Evolutionary conservation across 164 flowering plant species (phyloP), one percentile per base, ranked within the genome.

Genomic region (Paratinospora sagittata): DNA sequence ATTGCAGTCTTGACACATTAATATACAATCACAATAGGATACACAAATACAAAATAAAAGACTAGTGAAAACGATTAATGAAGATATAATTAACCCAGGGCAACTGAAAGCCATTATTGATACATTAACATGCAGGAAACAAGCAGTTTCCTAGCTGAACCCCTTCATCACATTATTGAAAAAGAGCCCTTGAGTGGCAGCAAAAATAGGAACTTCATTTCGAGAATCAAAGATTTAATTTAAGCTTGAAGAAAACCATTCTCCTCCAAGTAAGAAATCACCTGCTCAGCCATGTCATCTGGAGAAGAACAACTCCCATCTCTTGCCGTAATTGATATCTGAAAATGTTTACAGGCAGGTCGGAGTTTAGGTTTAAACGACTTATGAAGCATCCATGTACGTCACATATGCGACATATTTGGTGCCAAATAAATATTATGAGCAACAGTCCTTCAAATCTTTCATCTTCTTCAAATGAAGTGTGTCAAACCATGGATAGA

Each of bases 231-330:
- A 21, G 33, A 14, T 16, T 77, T 78, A 85, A 27, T 9, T 77
- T 78, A 86, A 27, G 88, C 86, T 70, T 77, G 80, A 72, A 93
- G 75, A 72, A 85, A 91, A 19, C 94, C 92, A 33, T 88, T 85
- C 65, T 79, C 84, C 65, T 89, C 91, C 85, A 95, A 78, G 84
- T 84, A 92, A 24, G 86, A 74, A 49, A 92, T 75, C 74, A 87
- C 93, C 71, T 76, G 74, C 68, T 77, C 85, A 8, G 93, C 93
- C 92, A 88, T 84, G 33, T 78, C 86, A 67, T 47, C 5, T 3
- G 97, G 96, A 27, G 92, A 76, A 55, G 81, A 69, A 73, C 85
- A 81, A 0, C 24, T 65, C 45, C 78, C 87, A 34, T 62, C 83
- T 30, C 77, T 70, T 39, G 81, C 85, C 36, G 66, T 63, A 49